Percentiles rank a stretch among this genome's conserved stretches.
Conservation (phyloP, 2,329 filamentous ascomycete species). For the Aspergillus persii region DNA sequence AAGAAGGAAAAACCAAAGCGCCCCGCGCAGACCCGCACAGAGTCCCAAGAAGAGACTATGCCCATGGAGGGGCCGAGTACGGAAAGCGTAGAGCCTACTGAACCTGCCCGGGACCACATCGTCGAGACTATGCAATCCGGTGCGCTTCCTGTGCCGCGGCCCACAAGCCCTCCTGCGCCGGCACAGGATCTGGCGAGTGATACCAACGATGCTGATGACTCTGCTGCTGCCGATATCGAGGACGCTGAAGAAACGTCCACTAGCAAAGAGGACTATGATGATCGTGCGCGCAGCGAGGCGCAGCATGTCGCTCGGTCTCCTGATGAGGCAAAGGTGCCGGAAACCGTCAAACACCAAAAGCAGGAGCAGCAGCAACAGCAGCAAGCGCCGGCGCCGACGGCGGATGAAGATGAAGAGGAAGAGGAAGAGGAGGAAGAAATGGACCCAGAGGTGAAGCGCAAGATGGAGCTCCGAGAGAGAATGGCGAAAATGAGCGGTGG, state of each 20-base stretch:
- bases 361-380: constrained; percentile 32
- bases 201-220: constrained; percentile 65
- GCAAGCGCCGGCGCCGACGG: too few species aligned
- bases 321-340: constrained; percentile 5
- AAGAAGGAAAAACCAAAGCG: constrained; percentile 90
- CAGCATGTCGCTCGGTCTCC: constrained; percentile 11
- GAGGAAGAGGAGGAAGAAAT: constrained; percentile 82
- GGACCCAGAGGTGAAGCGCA: constrained; percentile 80
- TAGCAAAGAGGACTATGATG: constrained; percentile 73
- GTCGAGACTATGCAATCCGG: constrained; percentile 32
- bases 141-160: constrained; percentile 35
- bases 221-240: constrained; percentile 62
- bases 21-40: constrained; percentile 63
- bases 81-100: constrained; percentile 31
- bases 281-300: constrained; percentile 36
- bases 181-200: constrained; percentile 58
- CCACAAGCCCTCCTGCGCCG: constrained; percentile 37
- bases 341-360: constrained; percentile 39
- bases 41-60: constrained; percentile 38
- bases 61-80: constrained; percentile 25
- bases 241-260: constrained; percentile 62
- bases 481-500: constrained; percentile 99
- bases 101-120: constrained; percentile 36
- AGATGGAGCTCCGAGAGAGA: constrained; percentile 83
- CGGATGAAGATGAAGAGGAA: constrained; percentile 58